Base-by-base conservation (phyloP, 495 filamentous ascomycete genomes). In the Friedmanniomyces simplex region DNA sequence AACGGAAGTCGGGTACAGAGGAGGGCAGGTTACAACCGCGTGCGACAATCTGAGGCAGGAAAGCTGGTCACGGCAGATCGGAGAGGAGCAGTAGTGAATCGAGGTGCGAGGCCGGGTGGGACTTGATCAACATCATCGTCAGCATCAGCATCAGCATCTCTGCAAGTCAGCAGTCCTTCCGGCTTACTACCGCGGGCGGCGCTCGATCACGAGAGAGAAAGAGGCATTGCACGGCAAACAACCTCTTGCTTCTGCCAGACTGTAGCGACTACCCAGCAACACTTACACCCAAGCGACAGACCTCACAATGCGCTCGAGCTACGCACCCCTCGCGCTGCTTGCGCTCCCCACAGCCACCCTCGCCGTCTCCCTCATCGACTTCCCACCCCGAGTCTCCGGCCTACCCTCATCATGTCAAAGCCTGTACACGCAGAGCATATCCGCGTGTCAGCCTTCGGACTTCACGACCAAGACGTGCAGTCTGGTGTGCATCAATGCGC, bases 381-480 rank as follows among this genome's bases (percentile, higher is more conserved):
- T 68, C 22, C 59, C 60, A 34, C 59, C 64, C 10, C 42, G 47
- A 11, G 50, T 57, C 5, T 32, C 45, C 21, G 46, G 49, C 24
- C 50, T 66, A 30, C 49, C 63, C 1, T 47, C 39, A 8, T 34
- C 43, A 13, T 58, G 66, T 59, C 12, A 61, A 11, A 55, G 25
- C 16, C 39, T 66, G 22, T 69, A 69, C 47, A 63, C 52, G 30
- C 10, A 16, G 12, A 11, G 30, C 14, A 69, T 69, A 20, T 13
- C 63, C n/a, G 67, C 56, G 30, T 74, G 72, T 62, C 60, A 53
- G 10, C 16, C 59, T 16, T 53, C 57, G 7, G 72, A 74, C 50
- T 72, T 72, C 57, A 54, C 43, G 13, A 46, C 50, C 37, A 47
- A 51, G 18, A 43, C 47, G 22, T 74, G 72, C 50, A 72, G 66